phyloP scores from a whole-genome alignment of 2,329 filamentous ascomycete genomes.

The Paradendryphiella salina region DNA sequence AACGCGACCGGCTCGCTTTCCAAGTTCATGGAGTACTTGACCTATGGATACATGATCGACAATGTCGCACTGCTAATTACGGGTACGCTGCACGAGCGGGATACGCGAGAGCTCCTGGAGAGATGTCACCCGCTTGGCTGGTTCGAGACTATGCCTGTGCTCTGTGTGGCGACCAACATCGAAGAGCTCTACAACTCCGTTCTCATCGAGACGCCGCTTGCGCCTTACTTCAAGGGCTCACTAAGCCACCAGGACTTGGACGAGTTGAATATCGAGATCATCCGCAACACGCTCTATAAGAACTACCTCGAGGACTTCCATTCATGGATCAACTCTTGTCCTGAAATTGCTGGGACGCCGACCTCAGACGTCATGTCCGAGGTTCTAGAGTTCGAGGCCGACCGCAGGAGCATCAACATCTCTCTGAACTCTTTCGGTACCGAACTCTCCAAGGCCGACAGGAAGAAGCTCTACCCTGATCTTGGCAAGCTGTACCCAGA shows the following conservation, averaged over 20 bases:
- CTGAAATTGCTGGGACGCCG: slow-evolving; percentile 83
- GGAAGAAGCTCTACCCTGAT: slow-evolving; percentile 92
- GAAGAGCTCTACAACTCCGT: slow-evolving; percentile 99
- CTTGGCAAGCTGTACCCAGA: slow-evolving; percentile 93
- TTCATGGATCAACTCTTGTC: slow-evolving; percentile 86
- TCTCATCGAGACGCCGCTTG: slow-evolving; percentile 92
- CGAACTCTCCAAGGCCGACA: slow-evolving; percentile 88
- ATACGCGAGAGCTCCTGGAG: slow-evolving; percentile 92
- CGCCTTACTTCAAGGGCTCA: slow-evolving; percentile 95
- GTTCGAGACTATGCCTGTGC: slow-evolving; percentile 98
- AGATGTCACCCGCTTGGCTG: slow-evolving; percentile 95
- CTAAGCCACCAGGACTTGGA: slow-evolving; percentile 95
- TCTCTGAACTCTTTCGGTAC: slow-evolving; percentile 98
- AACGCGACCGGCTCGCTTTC: slow-evolving; percentile 89
- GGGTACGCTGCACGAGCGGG: slow-evolving; percentile 93
- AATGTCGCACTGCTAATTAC: slow-evolving; percentile 98
- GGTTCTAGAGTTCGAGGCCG: slow-evolving; percentile 94
- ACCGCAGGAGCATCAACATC: slow-evolving; percentile 96
- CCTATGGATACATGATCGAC: slow-evolving; percentile 99
- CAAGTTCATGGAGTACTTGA: slow-evolving; percentile 97
- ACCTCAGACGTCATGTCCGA: slow-evolving; percentile 95
- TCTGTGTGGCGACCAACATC: slow-evolving; percentile 97
- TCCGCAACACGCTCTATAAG: slow-evolving; percentile 98
- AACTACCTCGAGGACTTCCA: slow-evolving; percentile 99
- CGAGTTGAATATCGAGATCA: slow-evolving; percentile 98